A percentile compares a stretch with the other conserved stretches of the same genome.
phyloP scores from a whole-genome alignment of 2,329 filamentous ascomycete genomes.

The Didymosphaeria variabile region DNA sequence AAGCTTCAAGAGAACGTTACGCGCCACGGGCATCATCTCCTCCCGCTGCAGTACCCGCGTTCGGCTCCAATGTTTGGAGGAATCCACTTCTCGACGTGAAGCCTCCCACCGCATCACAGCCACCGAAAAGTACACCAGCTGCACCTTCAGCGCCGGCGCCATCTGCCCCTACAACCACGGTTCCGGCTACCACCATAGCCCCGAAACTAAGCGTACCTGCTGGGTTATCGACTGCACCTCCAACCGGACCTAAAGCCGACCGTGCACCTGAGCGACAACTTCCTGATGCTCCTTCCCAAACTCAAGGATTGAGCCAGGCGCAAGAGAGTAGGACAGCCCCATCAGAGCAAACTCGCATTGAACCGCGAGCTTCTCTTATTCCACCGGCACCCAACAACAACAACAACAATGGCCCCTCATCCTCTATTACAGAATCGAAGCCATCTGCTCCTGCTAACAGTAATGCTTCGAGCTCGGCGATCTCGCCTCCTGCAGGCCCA shows the following conservation, averaged over 20 bases:
- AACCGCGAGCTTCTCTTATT: slow-evolving; percentile 31
- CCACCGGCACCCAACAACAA: slow-evolving; percentile 20
- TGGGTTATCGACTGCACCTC: slow-evolving; percentile 45
- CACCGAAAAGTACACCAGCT: slow-evolving; percentile 38
- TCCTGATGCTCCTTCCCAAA: slow-evolving; percentile 22
- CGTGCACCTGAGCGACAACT: slow-evolving; percentile 39
- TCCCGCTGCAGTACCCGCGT: slow-evolving; percentile 65
- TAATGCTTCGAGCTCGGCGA: slow-evolving; percentile 23
- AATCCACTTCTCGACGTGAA: slow-evolving; percentile 50
- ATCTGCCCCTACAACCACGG: slow-evolving; percentile 29
- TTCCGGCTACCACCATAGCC: slow-evolving; percentile 34
- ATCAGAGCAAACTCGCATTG: slow-evolving; percentile 32
- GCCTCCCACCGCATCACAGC: slow-evolving; percentile 31
- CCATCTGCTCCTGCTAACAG: slow-evolving; percentile 14
- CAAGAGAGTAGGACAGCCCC: slow-evolving; percentile 31
- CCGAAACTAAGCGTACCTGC: slow-evolving; percentile 50
- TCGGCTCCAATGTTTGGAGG: slow-evolving; percentile 58
- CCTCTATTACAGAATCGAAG: slow-evolving; percentile 30
- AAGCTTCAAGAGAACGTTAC: slow-evolving; percentile 57
- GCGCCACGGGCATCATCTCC: slow-evolving; percentile 60
- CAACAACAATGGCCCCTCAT: slow-evolving; percentile 14
- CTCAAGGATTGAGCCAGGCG: slow-evolving; percentile 5
- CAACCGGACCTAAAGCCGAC: slow-evolving; percentile 54
- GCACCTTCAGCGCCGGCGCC: slow-evolving; percentile 29
- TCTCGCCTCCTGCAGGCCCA: slow-evolving; percentile 42